Evolutionary conservation across 495 filamentous ascomycete genomes (phyloP).

Genomic region (Aspergillus ostianus): DNA sequence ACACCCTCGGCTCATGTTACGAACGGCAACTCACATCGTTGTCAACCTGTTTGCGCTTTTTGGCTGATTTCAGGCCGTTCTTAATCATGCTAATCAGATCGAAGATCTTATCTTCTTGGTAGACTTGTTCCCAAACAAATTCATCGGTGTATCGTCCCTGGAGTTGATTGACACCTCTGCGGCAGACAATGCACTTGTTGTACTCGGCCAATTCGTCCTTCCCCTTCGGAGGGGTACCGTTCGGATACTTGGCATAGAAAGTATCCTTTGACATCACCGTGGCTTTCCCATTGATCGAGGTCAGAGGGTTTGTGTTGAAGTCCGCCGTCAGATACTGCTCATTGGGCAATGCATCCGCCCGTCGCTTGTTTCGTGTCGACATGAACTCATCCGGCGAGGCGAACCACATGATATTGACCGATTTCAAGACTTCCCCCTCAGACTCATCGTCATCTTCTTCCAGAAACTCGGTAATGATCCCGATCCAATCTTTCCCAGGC

Average conservation of each 20-base stretch:
- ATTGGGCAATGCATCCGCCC: constrained; percentile 78
- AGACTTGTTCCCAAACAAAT: constrained; percentile 87
- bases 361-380: constrained; percentile 72
- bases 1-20: not conserved
- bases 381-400: constrained; percentile 83
- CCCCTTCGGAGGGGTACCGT: constrained; percentile 68
- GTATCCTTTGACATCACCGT: constrained; percentile 67
- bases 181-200: constrained; percentile 89
- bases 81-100: constrained; percentile 63
- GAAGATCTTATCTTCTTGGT: constrained; percentile 61
- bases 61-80: constrained; percentile 58
- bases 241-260: constrained; percentile 69
- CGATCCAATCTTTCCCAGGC: constrained; percentile 83
- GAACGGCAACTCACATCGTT: constrained; percentile 43
- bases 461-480: constrained; percentile 76
- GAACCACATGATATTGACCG: constrained; percentile 88
- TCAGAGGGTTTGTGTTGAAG: constrained; percentile 82
- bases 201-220: constrained; percentile 60
- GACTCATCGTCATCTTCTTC: constrained; percentile 63
- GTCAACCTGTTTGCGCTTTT: constrained; percentile 44
- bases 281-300: constrained; percentile 87
- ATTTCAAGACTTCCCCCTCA: constrained; percentile 47
- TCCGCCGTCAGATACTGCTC: constrained; percentile 88
- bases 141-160: constrained; percentile 91
- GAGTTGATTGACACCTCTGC: constrained; percentile 80